These are phyloP conservation scores for Apophysomyces ossiformis DNA, from an alignment of 371 early-diverging fungal species.

Conservation along the genomic window DNA sequence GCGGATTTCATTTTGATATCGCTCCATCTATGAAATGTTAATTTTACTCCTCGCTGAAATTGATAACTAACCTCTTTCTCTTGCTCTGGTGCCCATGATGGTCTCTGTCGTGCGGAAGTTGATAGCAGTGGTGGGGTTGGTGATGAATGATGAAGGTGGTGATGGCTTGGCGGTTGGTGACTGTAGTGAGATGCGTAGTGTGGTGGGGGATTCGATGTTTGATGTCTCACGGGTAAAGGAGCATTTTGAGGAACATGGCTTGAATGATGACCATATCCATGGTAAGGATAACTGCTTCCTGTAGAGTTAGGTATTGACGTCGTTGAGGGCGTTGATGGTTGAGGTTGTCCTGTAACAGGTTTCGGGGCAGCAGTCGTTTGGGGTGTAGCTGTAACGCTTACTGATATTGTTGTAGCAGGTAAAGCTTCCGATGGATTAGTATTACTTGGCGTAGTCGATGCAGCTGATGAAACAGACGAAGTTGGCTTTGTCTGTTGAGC, in stretches of 20 bases:
- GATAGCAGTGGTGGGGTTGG: slow-evolving; percentile 3
- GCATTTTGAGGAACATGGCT: slow-evolving; percentile 11
- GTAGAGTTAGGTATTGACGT: slow-evolving; percentile 25
- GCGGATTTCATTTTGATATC: slow-evolving; percentile 37
- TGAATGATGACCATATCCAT: slow-evolving; percentile 13
- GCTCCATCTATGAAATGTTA: slow-evolving; percentile 33
- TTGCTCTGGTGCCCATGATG: slow-evolving; percentile 47
- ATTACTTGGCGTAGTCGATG: slow-evolving; percentile 10
- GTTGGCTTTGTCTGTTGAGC: slow-evolving; percentile 3
- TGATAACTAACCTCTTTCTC: slow-evolving; percentile 46
- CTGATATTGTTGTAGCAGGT: slow-evolving; percentile 9
- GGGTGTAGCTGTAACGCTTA: slow-evolving; percentile 2
- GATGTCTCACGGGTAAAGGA: slow-evolving; percentile 17
- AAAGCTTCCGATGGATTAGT: not conserved
- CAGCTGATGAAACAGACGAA: slow-evolving; percentile 5
- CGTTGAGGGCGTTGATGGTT: slow-evolving; percentile 26
- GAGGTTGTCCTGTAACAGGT: slow-evolving; percentile 1
- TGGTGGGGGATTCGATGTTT: slow-evolving; percentile 12
- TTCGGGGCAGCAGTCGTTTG: slow-evolving; percentile 4
- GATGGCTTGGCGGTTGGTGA: slow-evolving; percentile 16
- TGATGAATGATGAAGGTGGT: slow-evolving; percentile 10
- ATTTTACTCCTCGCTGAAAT: not conserved
- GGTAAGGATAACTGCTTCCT: not conserved
- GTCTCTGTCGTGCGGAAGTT: slow-evolving; percentile 31
- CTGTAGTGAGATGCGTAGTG: slow-evolving; percentile 21